Conservation (phyloP, 73 alveolate genomes). For the Stentor roeselii region DNA sequence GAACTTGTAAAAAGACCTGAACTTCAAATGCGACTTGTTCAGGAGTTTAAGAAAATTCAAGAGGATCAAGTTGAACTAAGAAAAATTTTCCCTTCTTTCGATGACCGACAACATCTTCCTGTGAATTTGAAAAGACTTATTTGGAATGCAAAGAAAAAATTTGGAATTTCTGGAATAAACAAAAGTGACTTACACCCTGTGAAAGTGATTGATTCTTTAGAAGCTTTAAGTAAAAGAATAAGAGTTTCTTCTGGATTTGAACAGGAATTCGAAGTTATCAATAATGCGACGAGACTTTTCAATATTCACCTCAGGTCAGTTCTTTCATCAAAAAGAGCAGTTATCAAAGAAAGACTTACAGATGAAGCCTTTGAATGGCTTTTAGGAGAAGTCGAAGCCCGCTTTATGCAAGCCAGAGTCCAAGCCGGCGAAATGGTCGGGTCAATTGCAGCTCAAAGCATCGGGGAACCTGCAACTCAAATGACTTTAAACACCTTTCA, state of each 20-base stretch:
- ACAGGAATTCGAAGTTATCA: constrained; percentile 60
- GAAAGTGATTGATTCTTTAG: constrained; percentile 48
- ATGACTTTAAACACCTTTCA: constrained; percentile 99
- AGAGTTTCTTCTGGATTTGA: constrained; percentile 1
- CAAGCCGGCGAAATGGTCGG: constrained; percentile 98
- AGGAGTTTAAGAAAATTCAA: constrained; percentile 68
- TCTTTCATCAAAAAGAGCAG: constrained; percentile 45
- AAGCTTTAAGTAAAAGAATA: neutral
- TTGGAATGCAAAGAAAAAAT: constrained; percentile 75
- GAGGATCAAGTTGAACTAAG: constrained; percentile 62
- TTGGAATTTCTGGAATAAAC: constrained; percentile 50
- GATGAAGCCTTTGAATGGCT: constrained; percentile 88
- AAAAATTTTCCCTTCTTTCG: constrained; percentile 68
- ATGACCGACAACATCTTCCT: constrained; percentile 84
- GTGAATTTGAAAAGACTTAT: constrained; percentile 86
- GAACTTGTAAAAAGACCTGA: constrained; percentile 42
- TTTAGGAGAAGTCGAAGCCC: constrained; percentile 84
- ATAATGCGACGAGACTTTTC: constrained; percentile 77
- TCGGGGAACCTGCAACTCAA: constrained; percentile 99
- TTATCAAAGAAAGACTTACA: constrained; percentile 77
- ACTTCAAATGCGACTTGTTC: constrained; percentile 44
- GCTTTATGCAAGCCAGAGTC: constrained; percentile 69
- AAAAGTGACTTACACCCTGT: constrained; percentile 76
- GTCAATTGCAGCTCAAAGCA: constrained; percentile 90
- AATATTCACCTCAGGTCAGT: constrained; percentile 75